Base-by-base conservation (phyloP, 306 rosid species). In the Mimosa bimucronata region DNA sequence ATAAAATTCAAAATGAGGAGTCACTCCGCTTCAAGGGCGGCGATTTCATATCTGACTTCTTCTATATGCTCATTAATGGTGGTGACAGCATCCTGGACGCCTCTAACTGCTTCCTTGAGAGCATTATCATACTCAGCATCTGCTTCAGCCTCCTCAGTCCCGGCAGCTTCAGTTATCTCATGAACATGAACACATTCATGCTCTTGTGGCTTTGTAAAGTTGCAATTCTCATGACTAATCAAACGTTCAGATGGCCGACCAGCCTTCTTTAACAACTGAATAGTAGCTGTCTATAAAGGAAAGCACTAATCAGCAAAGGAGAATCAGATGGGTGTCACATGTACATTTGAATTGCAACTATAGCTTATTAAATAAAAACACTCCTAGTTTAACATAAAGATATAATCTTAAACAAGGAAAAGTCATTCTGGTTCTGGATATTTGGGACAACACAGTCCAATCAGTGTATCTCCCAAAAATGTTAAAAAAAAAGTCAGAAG, bases 11-110 rank as follows among this genome's bases (percentile, higher is more conserved):
- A 29, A 61, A 29, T 2, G 55, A 80, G 55, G 76, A 42, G 29
- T 79, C 83, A 87, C 80, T 86, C 93, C 5, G 84, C 73, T 88
- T 91, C 95, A 79, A 90, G 94, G 75, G 97, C 93, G 45, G 85
- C 98, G 83, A 94, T 94, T 86, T 94, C 97, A 66, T 94, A 94
- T 91, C 97, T 91, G 79, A 94, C 92, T 83, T 94, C 97, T 84
- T 92, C 97, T 69, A 94, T 66, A 81, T 91, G 95, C 45, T 94
- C 98, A 66, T 91, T 94, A 28, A 92, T 94, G 77, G 91, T 82
- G 6, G 89, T 92, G 50, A 94, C 92, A 28, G 91, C 87, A 83
- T 92, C 95, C 82, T 94, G 98, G 77, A 94, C 94, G 42, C 97
- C 97, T 85, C 86, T 88, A 61, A 94, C 90, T 62, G 97, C 97